Evolutionary conservation across 2,329 filamentous ascomycete genomes (phyloP), one percentile per base, ranked within the genome.

Genomic region (Elsinoe fawcettii): DNA sequence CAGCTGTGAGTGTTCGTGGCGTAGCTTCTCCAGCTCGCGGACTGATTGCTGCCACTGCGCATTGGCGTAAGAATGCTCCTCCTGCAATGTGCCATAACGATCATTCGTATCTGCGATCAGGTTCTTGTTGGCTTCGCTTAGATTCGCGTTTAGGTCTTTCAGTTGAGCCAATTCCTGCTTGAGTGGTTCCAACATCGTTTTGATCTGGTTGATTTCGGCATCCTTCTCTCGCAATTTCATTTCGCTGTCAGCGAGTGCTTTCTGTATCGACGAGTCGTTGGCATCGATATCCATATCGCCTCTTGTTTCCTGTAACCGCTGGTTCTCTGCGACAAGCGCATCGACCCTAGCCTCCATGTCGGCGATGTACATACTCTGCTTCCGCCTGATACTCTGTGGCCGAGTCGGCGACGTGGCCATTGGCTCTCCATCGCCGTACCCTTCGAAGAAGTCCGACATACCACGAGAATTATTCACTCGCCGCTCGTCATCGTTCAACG

Each of bases 321-420:
- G 84, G 68, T 97, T 97, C 70, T 99, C 92, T 20, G 86, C 84
- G 39, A 87, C 77, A 62, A 99, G 79, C 71, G 92, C 86, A 65
- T 96, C 90, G 65, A 99, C 81, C 66, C 82, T 84, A 60, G 82
- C 79, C 76, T 97, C 90, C 68, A 99, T 84, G 66, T 99, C 92
- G 68, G 81, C 75, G 60, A 97, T 84, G 75, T 97, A 92, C 85
- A 97, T 92, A 79, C 92, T 97, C 74, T 96, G 93, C 69, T 92
- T 88, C 70, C 92, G 91, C 66, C 92, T 91, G 82, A 99, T 88
- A 77, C 90, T 96, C 69, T 91, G 90, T 66, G 93, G 91, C 73
- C 92, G 85, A 65, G 90, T 95, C 57, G 93, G 93, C 67, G 93
- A 97, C 67, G 87, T 85, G 43, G 46, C 61, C 68, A 92, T 90